These are phyloP conservation scores for Malus hybrid DNA, from an alignment of 331 rosid genomes.

Conservation along the genomic window DNA sequence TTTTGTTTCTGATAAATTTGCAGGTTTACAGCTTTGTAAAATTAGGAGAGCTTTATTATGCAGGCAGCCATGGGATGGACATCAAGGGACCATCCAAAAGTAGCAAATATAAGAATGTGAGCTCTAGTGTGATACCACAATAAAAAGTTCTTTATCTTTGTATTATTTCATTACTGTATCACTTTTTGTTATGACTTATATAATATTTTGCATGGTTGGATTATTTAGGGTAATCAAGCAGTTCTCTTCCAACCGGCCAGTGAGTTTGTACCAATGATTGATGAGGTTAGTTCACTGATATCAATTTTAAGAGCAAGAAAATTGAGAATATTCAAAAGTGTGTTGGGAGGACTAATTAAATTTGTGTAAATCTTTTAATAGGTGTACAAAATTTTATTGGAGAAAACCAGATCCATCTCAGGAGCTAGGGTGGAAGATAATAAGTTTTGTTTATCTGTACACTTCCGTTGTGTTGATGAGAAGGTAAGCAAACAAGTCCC, in stretches of 20 bases:
- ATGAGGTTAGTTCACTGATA: slow-evolving; percentile 48
- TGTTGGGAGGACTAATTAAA: background rate
- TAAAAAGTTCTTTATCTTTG: background rate
- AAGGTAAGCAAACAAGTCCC: slow-evolving; percentile 38
- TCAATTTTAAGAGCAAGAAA: background rate
- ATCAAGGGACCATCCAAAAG: slow-evolving; percentile 75
- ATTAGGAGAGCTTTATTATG: slow-evolving; percentile 73
- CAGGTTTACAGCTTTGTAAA: slow-evolving; percentile 74
- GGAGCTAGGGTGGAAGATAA: slow-evolving; percentile 91
- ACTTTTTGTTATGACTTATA: background rate
- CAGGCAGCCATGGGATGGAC: slow-evolving; percentile 99
- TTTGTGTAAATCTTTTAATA: slow-evolving; percentile 8
- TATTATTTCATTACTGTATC: background rate
- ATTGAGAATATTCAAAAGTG: background rate
- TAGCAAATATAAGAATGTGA: slow-evolving; percentile 41
- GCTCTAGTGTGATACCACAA: background rate
- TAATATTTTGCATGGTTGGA: slow-evolving; percentile 1
- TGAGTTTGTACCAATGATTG: slow-evolving; percentile 78
- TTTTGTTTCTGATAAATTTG: background rate
- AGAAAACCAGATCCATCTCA: slow-evolving; percentile 58
- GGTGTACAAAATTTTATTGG: slow-evolving; percentile 60
- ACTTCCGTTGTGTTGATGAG: slow-evolving; percentile 92
- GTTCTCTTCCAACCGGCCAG: slow-evolving; percentile 73
- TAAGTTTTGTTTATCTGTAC: slow-evolving; percentile 84
- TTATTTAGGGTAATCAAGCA: slow-evolving; percentile 49